These are phyloP conservation scores for Hordeum pubiflorum DNA, from an alignment of 202 grass and related monocot genomes.

Conservation along the genomic window DNA sequence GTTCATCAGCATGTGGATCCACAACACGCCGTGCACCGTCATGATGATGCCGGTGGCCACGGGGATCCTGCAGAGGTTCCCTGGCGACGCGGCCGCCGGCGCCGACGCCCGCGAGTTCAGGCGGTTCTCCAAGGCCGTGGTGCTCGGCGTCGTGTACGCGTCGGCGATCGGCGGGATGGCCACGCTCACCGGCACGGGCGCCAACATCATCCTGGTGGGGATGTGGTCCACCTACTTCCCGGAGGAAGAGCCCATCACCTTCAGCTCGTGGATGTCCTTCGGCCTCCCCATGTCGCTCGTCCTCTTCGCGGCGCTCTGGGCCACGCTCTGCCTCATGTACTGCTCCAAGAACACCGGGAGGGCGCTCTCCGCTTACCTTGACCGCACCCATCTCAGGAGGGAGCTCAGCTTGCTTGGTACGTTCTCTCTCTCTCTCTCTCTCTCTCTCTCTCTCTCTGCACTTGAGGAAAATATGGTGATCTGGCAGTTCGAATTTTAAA, in stretches of 20 bases:
- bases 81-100: background rate
- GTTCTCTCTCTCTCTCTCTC: background rate
- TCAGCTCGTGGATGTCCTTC: constrained; percentile 86
- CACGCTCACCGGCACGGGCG: constrained; percentile 75
- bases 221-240: constrained; percentile 87
- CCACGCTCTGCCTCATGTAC: constrained; percentile 51
- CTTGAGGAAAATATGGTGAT: background rate
- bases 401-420: constrained; percentile 16
- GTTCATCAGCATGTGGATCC: constrained; percentile 98
- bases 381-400: background rate
- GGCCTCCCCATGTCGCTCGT: constrained; percentile 67
- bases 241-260: constrained; percentile 57
- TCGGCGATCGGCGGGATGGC: constrained; percentile 71
- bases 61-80: constrained; percentile 69
- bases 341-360: constrained; percentile 29
- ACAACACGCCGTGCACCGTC: constrained; percentile 78
- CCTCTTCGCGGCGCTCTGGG: constrained; percentile 56
- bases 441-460: background rate
- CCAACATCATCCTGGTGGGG: constrained; percentile 82
- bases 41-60: constrained; percentile 98
- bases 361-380: constrained; percentile 4
- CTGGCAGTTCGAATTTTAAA: background rate
- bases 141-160: constrained; percentile 82
- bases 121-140: constrained; percentile 55
- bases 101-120: constrained; percentile 23